Conservation (phyloP, 78 protist species). For the Dictyostelium purpureum region DNA sequence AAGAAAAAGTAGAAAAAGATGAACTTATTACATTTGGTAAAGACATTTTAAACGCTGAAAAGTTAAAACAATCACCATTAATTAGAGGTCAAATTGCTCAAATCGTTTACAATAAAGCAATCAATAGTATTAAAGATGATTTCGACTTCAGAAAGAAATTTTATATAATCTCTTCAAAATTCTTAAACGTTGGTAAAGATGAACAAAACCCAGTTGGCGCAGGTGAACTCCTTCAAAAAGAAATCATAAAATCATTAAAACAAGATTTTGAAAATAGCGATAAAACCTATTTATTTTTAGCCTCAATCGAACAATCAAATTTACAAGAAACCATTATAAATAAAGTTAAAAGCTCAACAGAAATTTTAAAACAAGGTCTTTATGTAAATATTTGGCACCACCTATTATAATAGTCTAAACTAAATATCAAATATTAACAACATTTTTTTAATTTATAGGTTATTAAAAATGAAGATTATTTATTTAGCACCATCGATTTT, state of each 20-base stretch:
- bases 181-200: constrained; percentile 26
- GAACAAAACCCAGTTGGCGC: constrained; percentile 6
- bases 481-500: neutral
- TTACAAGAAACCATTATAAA: neutral
- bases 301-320: constrained; percentile 13
- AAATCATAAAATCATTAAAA: constrained; percentile 5
- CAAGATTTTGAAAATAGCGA: constrained; percentile 22
- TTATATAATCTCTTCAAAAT: constrained; percentile 26
- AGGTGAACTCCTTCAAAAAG: constrained; percentile 11
- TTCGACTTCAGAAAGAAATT: constrained; percentile 67
- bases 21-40: constrained; percentile 50
- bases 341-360: neutral
- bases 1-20: neutral
- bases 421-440: neutral
- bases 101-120: constrained; percentile 37
- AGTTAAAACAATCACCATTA: neutral
- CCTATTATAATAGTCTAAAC: neutral
- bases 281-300: constrained; percentile 21
- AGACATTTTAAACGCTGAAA: constrained; percentile 22
- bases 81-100: constrained; percentile 55
- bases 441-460: neutral
- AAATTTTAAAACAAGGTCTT: neutral
- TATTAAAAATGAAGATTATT: neutral
- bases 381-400: neutral
- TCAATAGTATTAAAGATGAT: constrained; percentile 5